Evolutionary conservation across 192 early-diverging fungal species (phyloP).

Genomic region (Radiomyces spectabilis): DNA sequence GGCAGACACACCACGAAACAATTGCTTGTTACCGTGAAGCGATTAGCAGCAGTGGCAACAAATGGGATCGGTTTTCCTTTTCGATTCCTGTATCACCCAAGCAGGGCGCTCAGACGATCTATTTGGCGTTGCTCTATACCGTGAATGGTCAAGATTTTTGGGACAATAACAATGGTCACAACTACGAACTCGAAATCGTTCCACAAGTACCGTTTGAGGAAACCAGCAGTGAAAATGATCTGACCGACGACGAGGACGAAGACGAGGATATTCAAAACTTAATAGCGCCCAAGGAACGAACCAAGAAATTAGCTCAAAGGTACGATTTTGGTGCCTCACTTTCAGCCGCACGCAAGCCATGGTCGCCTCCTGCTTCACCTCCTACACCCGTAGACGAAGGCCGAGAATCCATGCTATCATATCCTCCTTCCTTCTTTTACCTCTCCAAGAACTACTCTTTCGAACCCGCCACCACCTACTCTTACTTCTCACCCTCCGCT

Average conservation of each 20-base stretch:
- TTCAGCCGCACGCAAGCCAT: not conserved
- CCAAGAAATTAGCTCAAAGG: not conserved
- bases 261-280: not conserved
- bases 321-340: not conserved
- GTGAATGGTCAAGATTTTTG: constrained; percentile 72
- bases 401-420: too few species aligned
- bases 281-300: not conserved
- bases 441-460: not conserved
- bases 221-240: not conserved
- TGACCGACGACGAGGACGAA: not conserved
- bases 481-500: not conserved
- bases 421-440: too few species aligned
- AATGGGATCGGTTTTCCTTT: constrained; percentile 68
- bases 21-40: constrained; percentile 55
- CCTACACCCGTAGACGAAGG: too few species aligned
- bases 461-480: not conserved
- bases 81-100: constrained; percentile 44
- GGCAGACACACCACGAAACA: constrained; percentile 66
- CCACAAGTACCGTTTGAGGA: not conserved
- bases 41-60: constrained; percentile 31
- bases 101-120: constrained; percentile 32
- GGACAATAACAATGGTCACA: constrained; percentile 91
- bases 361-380: not conserved
- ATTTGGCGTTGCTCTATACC: constrained; percentile 57
- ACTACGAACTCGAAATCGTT: constrained; percentile 64